phyloP scores from a whole-genome alignment of 441 rosid genomes.

The Metrosideros polymorpha region DNA sequence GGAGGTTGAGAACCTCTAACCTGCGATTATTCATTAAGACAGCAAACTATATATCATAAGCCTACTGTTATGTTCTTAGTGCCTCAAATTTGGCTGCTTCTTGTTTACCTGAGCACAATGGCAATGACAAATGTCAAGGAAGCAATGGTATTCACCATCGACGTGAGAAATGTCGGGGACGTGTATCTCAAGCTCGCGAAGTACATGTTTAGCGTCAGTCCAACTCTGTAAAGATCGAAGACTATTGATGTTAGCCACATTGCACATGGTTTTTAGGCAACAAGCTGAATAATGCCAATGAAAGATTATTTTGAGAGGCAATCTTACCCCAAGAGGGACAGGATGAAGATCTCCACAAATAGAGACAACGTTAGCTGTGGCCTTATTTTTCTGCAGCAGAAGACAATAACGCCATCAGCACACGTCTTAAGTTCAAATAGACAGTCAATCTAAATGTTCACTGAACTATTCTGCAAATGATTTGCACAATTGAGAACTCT shows the following conservation, averaged over 20 bases:
- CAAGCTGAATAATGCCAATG: background rate
- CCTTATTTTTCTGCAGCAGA: slow-evolving; percentile 36
- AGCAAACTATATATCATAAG: background rate
- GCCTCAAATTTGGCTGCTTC: background rate
- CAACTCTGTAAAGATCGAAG: slow-evolving; percentile 18
- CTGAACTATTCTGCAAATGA: background rate
- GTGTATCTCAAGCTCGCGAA: slow-evolving; percentile 54
- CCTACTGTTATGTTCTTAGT: background rate
- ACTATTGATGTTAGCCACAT: background rate
- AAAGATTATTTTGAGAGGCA: background rate
- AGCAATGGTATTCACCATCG: slow-evolving; percentile 43
- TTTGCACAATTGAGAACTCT: background rate
- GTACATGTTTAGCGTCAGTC: slow-evolving; percentile 52
- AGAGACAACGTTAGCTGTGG: slow-evolving; percentile 49
- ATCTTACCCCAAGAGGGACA: slow-evolving; percentile 52
- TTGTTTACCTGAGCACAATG: slow-evolving; percentile 26
- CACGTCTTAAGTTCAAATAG: background rate
- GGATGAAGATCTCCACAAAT: slow-evolving; percentile 45
- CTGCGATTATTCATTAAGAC: slow-evolving; percentile 7
- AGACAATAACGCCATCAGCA: background rate
- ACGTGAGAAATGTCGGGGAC: slow-evolving; percentile 55
- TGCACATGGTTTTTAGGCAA: background rate
- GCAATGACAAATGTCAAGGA: slow-evolving; percentile 51
- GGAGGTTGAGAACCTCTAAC: slow-evolving; percentile 44
- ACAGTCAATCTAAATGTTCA: background rate